Base-by-base conservation (phyloP, 805 yeast genomes). In the Candida silvicultrix region DNA sequence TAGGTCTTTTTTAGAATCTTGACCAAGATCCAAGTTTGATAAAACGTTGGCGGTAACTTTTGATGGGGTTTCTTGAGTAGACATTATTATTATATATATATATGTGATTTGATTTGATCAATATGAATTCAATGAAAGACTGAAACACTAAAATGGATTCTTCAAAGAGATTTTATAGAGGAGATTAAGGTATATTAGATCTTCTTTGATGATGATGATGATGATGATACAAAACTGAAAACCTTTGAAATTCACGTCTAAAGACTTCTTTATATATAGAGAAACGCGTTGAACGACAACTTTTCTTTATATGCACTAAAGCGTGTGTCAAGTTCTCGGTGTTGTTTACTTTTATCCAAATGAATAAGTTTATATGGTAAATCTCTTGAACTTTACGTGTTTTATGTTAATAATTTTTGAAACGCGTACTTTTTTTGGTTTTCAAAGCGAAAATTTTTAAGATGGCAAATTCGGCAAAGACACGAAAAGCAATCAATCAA, bases 51-150 rank as follows among this genome's bases (percentile, higher is more conserved):
- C 85, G 47, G 86, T 73, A 48, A 65, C 73, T 64, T 82, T 82
- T 35, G 85, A 79, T 49, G 88, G 88, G 18, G 96, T 85, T 74
- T 81, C 81, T 67, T 80, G 75, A 42, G 68, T 62, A 39, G 83
- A 53, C 62, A 58, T 61, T 53, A n/a, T n/a, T n/a, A n/a, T n/a
- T n/a, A n/a, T n/a, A n/a, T n/a, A n/a, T n/a, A 15, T 43, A 40
- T 37, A 20, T 42, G 16, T 29, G 42, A 35, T 10, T n/a, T n/a
- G n/a, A n/a, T n/a, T n/a, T n/a, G n/a, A n/a, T n/a, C n/a, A n/a
- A n/a, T n/a, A n/a, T n/a, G n/a, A n/a, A 29, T 46, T 2, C 37
- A 49, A 25, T 35, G 41, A 11, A 6, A 31, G 28, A 44, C 31
- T 28, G 14, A 10, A 21, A 11, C 25, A 40, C 5, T 25, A 42